Percentiles rank a stretch among this genome's conserved stretches.
phyloP scores from a whole-genome alignment of 2,329 filamentous ascomycete species.

The Colletotrichum acutatum region DNA sequence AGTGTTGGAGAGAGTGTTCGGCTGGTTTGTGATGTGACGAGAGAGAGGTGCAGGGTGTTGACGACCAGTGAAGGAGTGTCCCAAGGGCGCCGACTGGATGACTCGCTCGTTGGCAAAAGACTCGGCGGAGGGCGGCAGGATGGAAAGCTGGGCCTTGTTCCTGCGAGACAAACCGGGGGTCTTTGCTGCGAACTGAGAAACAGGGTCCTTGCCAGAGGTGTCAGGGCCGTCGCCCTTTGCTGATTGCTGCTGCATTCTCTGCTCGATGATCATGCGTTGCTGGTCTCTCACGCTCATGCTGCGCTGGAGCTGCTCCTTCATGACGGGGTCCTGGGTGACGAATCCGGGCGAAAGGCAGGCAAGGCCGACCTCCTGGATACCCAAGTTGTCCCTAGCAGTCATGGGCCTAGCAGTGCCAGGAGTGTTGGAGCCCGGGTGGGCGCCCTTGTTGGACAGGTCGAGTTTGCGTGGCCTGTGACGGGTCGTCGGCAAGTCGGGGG shows the following conservation, averaged over 20 bases:
- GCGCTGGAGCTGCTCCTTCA: constrained; percentile 94
- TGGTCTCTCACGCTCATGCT: constrained; percentile 94
- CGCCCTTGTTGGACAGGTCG: constrained; percentile 75
- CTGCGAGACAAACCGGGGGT: constrained; percentile 79
- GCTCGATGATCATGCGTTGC: constrained; percentile 94
- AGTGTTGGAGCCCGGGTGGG: constrained; percentile 60
- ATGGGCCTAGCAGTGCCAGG: constrained; percentile 76
- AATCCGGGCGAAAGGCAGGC: constrained; percentile 97
- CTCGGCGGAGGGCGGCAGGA: constrained; percentile 92
- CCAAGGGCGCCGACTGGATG: constrained; percentile 94
- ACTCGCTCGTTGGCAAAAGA: constrained; percentile 94
- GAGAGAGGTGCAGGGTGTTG: constrained; percentile 81
- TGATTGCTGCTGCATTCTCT: constrained; percentile 86
- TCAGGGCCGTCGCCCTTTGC: constrained; percentile 78
- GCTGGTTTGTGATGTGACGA: constrained; percentile 82
- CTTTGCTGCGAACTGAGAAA: constrained; percentile 68
- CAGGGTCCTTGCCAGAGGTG: constrained; percentile 59
- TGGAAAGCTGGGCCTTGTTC: constrained; percentile 88
- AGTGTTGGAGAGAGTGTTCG: constrained; percentile 83
- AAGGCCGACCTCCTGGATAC: constrained; percentile 91
- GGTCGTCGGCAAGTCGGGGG: constrained; percentile 80
- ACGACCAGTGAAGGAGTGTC: constrained; percentile 94
- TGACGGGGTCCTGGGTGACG: constrained; percentile 93
- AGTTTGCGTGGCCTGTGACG: constrained; percentile 80
- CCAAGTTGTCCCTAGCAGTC: constrained; percentile 81